Conservation (phyloP, 345 rosid genomes). For the Dipteronia dyeriana region DNA sequence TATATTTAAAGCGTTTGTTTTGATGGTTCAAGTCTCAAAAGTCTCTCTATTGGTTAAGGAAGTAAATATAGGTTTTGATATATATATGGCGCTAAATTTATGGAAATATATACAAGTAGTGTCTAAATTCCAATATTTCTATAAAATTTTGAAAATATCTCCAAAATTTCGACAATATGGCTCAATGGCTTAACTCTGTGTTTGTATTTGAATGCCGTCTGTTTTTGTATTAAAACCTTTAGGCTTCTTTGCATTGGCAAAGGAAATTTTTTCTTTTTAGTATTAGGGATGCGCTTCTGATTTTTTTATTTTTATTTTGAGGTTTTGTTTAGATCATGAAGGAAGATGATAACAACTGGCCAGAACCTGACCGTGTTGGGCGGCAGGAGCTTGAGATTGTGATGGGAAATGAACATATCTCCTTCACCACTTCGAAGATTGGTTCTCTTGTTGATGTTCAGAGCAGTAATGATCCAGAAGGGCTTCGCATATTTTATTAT, state of each 20-base stretch:
- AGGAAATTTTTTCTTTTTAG: not conserved
- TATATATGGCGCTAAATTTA: not conserved
- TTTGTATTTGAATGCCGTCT: not conserved
- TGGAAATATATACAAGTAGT: not conserved
- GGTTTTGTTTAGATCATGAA: conserved; percentile 72
- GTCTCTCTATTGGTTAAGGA: not conserved
- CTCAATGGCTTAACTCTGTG: not conserved
- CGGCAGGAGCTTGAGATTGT: conserved; percentile 97
- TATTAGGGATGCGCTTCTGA: not conserved
- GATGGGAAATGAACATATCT: conserved; percentile 96
- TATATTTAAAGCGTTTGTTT: not conserved
- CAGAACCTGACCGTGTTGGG: conserved; percentile 97
- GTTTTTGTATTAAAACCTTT: not conserved
- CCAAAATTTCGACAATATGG: not conserved
- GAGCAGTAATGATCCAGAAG: conserved; percentile 96
- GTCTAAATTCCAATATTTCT: not conserved
- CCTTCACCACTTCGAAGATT: conserved; percentile 92
- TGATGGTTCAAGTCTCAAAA: not conserved
- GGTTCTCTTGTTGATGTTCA: conserved; percentile 98
- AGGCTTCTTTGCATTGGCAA: not conserved
- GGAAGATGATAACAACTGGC: conserved; percentile 99
- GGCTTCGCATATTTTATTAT: conserved; percentile 96
- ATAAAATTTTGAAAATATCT: too few relatives aligned
- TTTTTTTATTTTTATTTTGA: not conserved
- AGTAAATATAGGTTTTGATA: not conserved